These are phyloP conservation scores for Wickerhamiella vanderwaltii DNA, from an alignment of 805 yeast species.

Conservation along the genomic window DNA sequence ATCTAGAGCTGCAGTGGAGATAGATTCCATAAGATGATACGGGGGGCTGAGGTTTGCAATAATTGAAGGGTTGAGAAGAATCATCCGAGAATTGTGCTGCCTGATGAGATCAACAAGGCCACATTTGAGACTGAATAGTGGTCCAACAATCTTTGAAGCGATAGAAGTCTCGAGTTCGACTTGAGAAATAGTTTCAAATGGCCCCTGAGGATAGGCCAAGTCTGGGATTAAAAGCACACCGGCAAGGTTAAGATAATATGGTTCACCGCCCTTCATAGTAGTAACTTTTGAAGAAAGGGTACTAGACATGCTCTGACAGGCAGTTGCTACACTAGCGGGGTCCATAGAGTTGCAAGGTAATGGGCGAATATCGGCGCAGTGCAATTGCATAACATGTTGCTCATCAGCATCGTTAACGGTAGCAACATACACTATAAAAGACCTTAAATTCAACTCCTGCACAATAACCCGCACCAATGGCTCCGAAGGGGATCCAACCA, in stretches of 20 bases:
- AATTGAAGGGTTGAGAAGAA: constrained; percentile 45
- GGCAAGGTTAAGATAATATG: constrained; percentile 45
- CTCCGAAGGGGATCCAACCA: constrained; percentile 67
- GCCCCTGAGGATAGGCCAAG: constrained; percentile 54
- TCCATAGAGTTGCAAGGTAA: constrained; percentile 41
- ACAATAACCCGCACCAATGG: constrained; percentile 60
- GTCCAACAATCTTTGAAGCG: constrained; percentile 36
- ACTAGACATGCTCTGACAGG: constrained; percentile 38
- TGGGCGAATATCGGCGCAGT: constrained; percentile 58
- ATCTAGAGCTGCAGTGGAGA: constrained; percentile 37
- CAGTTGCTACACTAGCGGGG: constrained; percentile 35
- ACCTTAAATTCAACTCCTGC: constrained; percentile 61
- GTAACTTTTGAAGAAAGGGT: constrained; percentile 42
- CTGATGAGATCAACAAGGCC: constrained; percentile 47
- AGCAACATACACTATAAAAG: constrained; percentile 70
- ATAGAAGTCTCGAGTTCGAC: constrained; percentile 41
- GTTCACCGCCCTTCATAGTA: constrained; percentile 46
- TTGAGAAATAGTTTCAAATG: constrained; percentile 43
- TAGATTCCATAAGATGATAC: constrained; percentile 51
- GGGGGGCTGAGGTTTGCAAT: constrained; percentile 44
- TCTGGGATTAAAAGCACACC: constrained; percentile 64
- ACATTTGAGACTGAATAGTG: constrained; percentile 40
- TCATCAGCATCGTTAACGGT: constrained; percentile 50
- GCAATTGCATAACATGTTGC: constrained; percentile 35
- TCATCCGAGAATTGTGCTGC: constrained; percentile 37